These are phyloP conservation scores for Rhododendron kiyosumense DNA, from an alignment of 148 eudicot genomes.

Conservation along the genomic window DNA sequence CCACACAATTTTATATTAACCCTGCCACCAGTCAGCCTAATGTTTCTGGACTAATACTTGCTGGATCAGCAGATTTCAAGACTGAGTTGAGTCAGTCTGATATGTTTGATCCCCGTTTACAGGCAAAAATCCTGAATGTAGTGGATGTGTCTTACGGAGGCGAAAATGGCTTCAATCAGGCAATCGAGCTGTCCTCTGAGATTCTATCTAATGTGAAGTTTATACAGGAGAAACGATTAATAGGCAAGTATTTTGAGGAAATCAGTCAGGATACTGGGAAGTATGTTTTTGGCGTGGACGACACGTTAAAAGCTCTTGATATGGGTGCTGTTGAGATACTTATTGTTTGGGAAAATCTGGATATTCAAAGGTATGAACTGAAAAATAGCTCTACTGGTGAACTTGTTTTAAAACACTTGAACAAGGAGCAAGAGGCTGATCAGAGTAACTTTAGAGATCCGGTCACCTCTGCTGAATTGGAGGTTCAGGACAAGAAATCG, in stretches of 20 bases:
- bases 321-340: conserved; percentile 29
- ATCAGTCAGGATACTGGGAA: conserved; percentile 28
- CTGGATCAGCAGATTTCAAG: conserved; percentile 32
- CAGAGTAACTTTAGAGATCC: conserved; percentile 22
- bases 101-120: conserved; percentile 30
- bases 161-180: conserved; percentile 29
- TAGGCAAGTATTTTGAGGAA: conserved; percentile 29
- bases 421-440: conserved; percentile 23
- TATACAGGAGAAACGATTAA: conserved; percentile 25
- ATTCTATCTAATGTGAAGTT: conserved; percentile 25
- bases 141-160: conserved; percentile 31
- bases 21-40: conserved; percentile 33
- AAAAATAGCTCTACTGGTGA: conserved; percentile 20
- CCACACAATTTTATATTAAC: conserved; percentile 24
- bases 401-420: conserved; percentile 24
- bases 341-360: conserved; percentile 29
- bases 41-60: conserved; percentile 26
- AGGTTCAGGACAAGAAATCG: conserved; percentile 24
- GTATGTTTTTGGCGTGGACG: conserved; percentile 29
- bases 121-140: conserved; percentile 23
- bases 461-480: conserved; percentile 16
- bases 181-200: conserved; percentile 26
- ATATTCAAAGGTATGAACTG: conserved; percentile 21
- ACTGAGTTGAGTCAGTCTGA: conserved; percentile 29
- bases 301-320: conserved; percentile 24